Percentiles rank a stretch among this genome's conserved stretches.
Evolutionary conservation across 306 rosid species (phyloP).

Genomic region (Gynostemma pentaphyllum): DNA sequence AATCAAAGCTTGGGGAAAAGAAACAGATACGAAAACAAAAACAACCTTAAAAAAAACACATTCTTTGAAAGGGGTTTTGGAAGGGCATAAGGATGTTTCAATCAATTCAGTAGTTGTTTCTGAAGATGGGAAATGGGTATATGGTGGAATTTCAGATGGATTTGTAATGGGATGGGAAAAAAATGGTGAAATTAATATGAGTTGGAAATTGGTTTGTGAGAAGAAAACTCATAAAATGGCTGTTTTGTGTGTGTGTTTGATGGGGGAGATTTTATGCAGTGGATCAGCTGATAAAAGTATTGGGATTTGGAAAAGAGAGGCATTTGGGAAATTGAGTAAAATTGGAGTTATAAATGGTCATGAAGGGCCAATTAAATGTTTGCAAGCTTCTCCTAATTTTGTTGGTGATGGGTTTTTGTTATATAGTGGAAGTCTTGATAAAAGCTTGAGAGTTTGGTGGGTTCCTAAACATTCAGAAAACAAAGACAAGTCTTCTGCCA

Average conservation of each 20-base stretch:
- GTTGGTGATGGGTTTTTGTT: slow-evolving; percentile 71
- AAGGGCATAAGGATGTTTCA: slow-evolving; percentile 71
- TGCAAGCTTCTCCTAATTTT: slow-evolving; percentile 50
- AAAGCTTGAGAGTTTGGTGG: slow-evolving; percentile 94
- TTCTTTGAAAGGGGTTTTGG: slow-evolving; percentile 43
- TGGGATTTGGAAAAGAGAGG: slow-evolving; percentile 67
- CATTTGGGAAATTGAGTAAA: slow-evolving; percentile 54
- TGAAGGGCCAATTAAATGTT: slow-evolving; percentile 87
- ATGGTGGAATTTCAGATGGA: slow-evolving; percentile 71
- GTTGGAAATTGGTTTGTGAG: slow-evolving; percentile 56
- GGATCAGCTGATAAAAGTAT: slow-evolving; percentile 90
- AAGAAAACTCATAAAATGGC: slow-evolving; percentile 66
- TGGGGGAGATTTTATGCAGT: slow-evolving; percentile 56
- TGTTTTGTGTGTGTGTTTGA: slow-evolving; percentile 58
- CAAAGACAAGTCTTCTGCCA: neutral
- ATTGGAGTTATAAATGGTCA: slow-evolving; percentile 60
- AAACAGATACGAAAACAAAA: slow-evolving; percentile 14
- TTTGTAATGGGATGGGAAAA: slow-evolving; percentile 66
- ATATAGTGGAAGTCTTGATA: slow-evolving; percentile 89
- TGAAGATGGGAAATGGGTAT: slow-evolving; percentile 73
- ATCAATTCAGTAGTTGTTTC: slow-evolving; percentile 62
- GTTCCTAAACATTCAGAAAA: slow-evolving; percentile 28
- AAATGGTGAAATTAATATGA: slow-evolving; percentile 7
- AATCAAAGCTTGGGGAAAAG: slow-evolving; percentile 75
- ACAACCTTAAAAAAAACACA: slow-evolving; percentile 16